Evolutionary conservation across 768 basidiomycete genomes (phyloP), one percentile per base, ranked within the genome.

Genomic region (Auricularia sp.): DNA sequence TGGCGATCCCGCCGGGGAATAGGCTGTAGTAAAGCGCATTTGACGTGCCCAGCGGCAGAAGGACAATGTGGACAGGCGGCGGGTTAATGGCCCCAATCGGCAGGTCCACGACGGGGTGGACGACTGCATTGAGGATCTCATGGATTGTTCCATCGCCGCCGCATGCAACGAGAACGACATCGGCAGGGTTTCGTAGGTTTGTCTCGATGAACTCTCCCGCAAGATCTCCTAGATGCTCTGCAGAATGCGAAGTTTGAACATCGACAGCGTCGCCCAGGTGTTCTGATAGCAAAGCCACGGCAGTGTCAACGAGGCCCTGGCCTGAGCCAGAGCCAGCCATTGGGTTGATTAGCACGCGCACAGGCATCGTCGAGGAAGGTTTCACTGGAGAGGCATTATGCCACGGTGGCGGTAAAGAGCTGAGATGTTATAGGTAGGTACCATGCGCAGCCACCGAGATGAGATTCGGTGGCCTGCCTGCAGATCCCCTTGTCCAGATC

Each of bases 91-190:
- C 18, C 39, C 39, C 39, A 18, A 39, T 61, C 70, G 61, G 62
- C 37, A 58, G 58, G 8, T 36, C 63, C 10, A 35, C 18, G 51
- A 63, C 45, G 18, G 70, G 68, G 29, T 71, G 70, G 44, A 78
- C 74, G 39, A 92, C 71, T 11, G 80, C 80, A 67, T 88, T 89
- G 71, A 94, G 80, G 67, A 96, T 83, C 70, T 98, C 94, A 73
- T 96, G 92, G 45, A 94, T 78, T 1, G 94, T 97, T 18, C 95
- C 95, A 74, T 98, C 95, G 7, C 95, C 95, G 3, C 94, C 93
- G 16, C 82, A 83, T 29, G 69, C 39, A 10, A 72, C 58, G 33
- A 94, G 77, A 62, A 90, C 71, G 59, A 90, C 71, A 10, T 33
- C 10, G 37, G 45, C 34, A 36, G 45, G 21, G 51, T 6, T 24